phyloP scores from a whole-genome alignment of 768 basidiomycete species.

The Cyathus striatus region DNA sequence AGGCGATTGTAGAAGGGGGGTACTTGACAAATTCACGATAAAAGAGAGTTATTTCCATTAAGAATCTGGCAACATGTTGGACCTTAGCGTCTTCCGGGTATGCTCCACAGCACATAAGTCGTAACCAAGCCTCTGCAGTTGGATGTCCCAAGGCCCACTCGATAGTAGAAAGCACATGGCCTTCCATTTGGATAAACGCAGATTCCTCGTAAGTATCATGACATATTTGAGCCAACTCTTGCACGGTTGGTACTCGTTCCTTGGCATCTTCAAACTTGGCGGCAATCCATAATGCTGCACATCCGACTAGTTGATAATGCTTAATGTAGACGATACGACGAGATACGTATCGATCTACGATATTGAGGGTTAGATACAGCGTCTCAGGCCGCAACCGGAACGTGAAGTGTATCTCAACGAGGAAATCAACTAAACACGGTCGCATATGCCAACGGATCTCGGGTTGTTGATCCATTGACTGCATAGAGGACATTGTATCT shows the following conservation, averaged over 20 bases:
- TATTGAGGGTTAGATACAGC: constrained; percentile 96
- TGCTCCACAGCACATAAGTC: constrained; percentile 73
- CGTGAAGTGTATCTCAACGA: constrained; percentile 97
- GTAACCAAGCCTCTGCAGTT: constrained; percentile 96
- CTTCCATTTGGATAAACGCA: constrained; percentile 99
- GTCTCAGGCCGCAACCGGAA: constrained; percentile 98
- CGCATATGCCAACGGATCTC: constrained; percentile 99
- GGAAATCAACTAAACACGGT: constrained; percentile 95
- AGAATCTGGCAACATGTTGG: constrained; percentile 92
- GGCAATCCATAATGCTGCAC: constrained; percentile 98
- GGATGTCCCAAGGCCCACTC: constrained; percentile 97
- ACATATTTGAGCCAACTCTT: constrained; percentile 93
- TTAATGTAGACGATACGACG: constrained; percentile 98
- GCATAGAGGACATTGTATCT: constrained; percentile 83
- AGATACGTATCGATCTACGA: constrained; percentile 98
- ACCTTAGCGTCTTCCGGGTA: constrained; percentile 82
- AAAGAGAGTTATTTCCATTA: constrained; percentile 99
- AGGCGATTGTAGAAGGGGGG: constrained; percentile 80
- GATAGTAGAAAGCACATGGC: constrained; percentile 92
- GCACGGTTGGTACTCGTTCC: constrained; percentile 93
- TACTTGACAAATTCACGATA: constrained; percentile 92
- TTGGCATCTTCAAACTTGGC: constrained; percentile 99
- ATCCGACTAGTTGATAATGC: constrained; percentile 98
- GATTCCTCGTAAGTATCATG: constrained; percentile 95
- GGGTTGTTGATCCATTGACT: constrained; percentile 98